Evolutionary conservation across 2,329 filamentous ascomycete species (phyloP), one percentile per base, ranked within the genome.

Genomic region (Pyrenophora graminea): DNA sequence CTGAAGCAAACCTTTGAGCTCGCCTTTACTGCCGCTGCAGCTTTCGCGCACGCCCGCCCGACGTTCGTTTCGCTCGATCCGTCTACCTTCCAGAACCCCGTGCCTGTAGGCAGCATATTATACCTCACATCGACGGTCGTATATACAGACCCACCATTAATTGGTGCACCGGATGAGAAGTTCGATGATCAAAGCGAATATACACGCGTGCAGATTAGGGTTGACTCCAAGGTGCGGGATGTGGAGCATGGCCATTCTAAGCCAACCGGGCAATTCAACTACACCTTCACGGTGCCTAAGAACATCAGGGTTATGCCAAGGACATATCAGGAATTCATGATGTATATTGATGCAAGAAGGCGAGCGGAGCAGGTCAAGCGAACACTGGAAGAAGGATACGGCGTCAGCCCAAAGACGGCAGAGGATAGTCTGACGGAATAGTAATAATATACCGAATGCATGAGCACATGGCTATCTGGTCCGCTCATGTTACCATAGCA

Each of bases 1-100:
- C 77, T 91, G 9, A 88, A 89, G 66, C 85, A 88, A 64, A 88
- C 86, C 0, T 90, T 90, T 62, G 88, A 91, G 72, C 79, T 90
- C 6, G 87, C 88, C 1, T 91, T 90, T 73, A 89, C 86, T 69
- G 88, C 86, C 64, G 87, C 86, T 1, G 86, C 87, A 1, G 84
- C 84, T 7, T 89, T 89, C 66, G 83, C 87, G 0, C 86, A 89
- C 66, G 80, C 82, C 1, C 79, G 87, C 3, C 87, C 87, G 1
- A 87, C 84, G 13, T 90, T 90, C 76, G 77, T 90, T 44, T 86
- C 84, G 6, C 82, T 90, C 30, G 88, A 90, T 57, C 88, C 88
- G 0, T 87, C 83, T 56, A 90, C 86, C 0, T 90, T 91, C 67
- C 83, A 88, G 55, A 89, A 89, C 58, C 86, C 88, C 0, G 88